These are phyloP conservation scores for Tulasnella calospora DNA, from an alignment of 768 basidiomycete species.

Conservation along the genomic window DNA sequence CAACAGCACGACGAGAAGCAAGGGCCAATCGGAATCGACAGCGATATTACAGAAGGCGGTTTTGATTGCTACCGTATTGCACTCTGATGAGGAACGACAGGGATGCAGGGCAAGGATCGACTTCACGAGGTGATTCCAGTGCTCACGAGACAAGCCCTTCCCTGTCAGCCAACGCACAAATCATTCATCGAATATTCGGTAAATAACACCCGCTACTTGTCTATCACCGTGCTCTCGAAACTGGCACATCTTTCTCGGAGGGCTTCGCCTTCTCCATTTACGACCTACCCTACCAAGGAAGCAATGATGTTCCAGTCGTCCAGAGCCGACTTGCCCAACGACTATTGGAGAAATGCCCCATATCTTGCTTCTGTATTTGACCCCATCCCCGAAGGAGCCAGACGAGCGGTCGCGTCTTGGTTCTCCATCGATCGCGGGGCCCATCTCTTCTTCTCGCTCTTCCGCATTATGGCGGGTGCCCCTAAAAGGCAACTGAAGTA, in stretches of 20 bases:
- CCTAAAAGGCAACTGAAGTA: neutral
- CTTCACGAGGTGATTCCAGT: neutral
- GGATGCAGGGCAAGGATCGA: neutral
- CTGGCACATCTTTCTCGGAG: neutral
- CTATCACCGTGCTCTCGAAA: neutral
- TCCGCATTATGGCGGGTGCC: conserved; percentile 3
- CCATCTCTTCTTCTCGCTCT: conserved; percentile 3
- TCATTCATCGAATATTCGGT: neutral
- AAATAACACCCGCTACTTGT: neutral
- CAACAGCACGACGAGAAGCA: neutral
- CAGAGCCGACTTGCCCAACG: neutral
- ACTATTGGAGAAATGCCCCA: neutral
- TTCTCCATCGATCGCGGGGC: conserved; percentile 11
- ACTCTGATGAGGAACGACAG: neutral
- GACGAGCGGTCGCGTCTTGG: neutral
- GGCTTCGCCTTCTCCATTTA: neutral
- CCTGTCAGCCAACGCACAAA: neutral
- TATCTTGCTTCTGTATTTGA: conserved; percentile 4
- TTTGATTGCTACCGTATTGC: neutral
- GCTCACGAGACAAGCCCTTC: neutral
- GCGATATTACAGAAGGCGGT: neutral
- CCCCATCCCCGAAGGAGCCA: neutral
- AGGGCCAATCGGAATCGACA: neutral
- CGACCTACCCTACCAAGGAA: neutral
- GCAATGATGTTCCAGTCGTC: conserved; percentile 5